Conservation (phyloP, 2,329 filamentous ascomycete genomes). For the Daldinia sp. region DNA sequence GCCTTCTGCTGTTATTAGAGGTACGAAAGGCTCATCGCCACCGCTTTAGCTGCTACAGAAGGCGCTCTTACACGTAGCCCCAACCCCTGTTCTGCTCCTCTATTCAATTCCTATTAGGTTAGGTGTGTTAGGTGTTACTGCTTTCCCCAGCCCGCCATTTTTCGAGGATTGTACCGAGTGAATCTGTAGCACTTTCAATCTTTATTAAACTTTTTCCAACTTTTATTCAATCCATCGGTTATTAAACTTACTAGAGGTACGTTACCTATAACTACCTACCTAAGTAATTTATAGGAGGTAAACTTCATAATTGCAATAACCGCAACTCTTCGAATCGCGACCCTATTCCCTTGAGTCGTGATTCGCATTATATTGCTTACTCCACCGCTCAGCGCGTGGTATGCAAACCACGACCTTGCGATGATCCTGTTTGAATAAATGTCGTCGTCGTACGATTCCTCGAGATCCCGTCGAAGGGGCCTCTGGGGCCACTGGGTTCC, state of each 20-base stretch:
- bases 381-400: slow-evolving; percentile 35
- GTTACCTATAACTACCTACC: not conserved
- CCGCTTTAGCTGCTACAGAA: slow-evolving; percentile 16
- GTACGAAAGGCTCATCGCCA: not conserved
- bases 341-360: slow-evolving; percentile 31
- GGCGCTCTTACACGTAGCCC: slow-evolving; percentile 36
- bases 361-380: slow-evolving; percentile 31
- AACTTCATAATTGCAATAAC: slow-evolving; percentile 17
- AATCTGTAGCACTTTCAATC: slow-evolving; percentile 20
- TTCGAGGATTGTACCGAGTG: slow-evolving; percentile 1
- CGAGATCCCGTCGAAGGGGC: slow-evolving; percentile 69
- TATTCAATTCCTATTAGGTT: slow-evolving; percentile 25
- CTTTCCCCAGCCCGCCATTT: slow-evolving; percentile 39
- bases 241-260: not conserved
- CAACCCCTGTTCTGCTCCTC: not conserved
- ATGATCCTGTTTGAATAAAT: slow-evolving; percentile 61
- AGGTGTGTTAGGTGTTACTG: slow-evolving; percentile 12
- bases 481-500: slow-evolving; percentile 90
- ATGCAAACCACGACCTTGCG: slow-evolving; percentile 49
- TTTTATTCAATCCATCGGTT: slow-evolving; percentile 5
- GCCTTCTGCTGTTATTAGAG: not conserved
- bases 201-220: not conserved
- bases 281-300: not conserved
- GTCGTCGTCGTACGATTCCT: slow-evolving; percentile 73
- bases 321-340: slow-evolving; percentile 20